Conservation (phyloP, 1,284 basidiomycete species). For the Malassezia psittaci region DNA sequence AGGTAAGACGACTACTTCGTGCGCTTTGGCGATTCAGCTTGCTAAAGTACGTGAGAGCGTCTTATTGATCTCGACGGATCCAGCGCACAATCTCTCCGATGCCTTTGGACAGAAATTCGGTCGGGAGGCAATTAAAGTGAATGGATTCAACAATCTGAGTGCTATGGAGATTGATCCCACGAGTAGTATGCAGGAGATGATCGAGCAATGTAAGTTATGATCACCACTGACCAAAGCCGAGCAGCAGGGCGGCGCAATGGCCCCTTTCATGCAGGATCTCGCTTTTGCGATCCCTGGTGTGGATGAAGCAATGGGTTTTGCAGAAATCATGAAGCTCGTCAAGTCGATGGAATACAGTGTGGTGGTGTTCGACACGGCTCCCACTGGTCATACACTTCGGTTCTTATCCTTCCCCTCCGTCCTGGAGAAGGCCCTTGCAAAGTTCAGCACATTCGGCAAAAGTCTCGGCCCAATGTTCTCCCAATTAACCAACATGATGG, state of each 20-base stretch:
- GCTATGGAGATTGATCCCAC: constrained; percentile 99
- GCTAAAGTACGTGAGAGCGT: constrained; percentile 41
- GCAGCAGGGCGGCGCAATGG: constrained; percentile 72
- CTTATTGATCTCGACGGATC: constrained; percentile 68
- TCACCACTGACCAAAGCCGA: constrained; percentile 56
- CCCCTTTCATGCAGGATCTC: constrained; percentile 97
- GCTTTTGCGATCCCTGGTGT: constrained; percentile 98
- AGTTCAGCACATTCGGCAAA: constrained; percentile 79
- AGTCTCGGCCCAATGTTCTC: constrained; percentile 94
- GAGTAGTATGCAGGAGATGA: constrained; percentile 95
- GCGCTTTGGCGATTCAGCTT: constrained; percentile 43
- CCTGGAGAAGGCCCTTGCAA: constrained; percentile 90
- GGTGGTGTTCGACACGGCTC: constrained; percentile 97
- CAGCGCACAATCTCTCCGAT: constrained; percentile 95
- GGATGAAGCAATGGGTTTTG: constrained; percentile 99
- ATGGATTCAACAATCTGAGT: constrained; percentile 89
- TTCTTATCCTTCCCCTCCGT: constrained; percentile 97
- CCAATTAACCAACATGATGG: constrained; percentile 65
- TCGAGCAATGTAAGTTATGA: constrained; percentile 69
- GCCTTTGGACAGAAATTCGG: constrained; percentile 99
- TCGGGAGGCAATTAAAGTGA: constrained; percentile 98
- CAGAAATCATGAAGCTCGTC: constrained; percentile 99
- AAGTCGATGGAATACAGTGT: constrained; percentile 99
- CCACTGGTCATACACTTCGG: constrained; percentile 92
- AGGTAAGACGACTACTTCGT: constrained; percentile 46